Conservation (phyloP, 768 basidiomycete species). For the Xerocomellus intermedius region DNA sequence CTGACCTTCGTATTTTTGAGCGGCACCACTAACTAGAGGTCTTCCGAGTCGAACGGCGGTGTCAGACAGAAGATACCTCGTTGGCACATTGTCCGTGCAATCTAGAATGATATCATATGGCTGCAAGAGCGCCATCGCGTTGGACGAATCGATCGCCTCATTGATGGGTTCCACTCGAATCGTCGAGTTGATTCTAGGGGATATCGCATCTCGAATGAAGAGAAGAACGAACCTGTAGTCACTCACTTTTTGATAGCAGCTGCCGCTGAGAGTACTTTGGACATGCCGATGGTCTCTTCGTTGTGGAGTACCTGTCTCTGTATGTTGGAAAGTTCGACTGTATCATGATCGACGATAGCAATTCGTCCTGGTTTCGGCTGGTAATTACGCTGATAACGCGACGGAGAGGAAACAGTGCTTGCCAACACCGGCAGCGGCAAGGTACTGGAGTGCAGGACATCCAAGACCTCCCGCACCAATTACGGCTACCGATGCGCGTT, state of each 20-base stretch:
- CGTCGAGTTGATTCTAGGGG: constrained; percentile 70
- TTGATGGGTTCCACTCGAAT: constrained; percentile 57
- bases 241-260: constrained; percentile 61
- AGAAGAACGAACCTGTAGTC: neutral
- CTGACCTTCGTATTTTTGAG: constrained; percentile 82
- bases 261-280: constrained; percentile 83
- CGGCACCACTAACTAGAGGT: constrained; percentile 90
- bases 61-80: constrained; percentile 92
- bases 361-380: constrained; percentile 58
- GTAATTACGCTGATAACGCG: constrained; percentile 3
- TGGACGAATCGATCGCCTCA: constrained; percentile 53
- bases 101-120: constrained; percentile 81
- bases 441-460: constrained; percentile 92
- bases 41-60: constrained; percentile 70
- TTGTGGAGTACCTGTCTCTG: constrained; percentile 92
- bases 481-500: constrained; percentile 72
- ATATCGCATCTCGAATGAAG: constrained; percentile 1
- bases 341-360: constrained; percentile 86
- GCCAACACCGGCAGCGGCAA: constrained; percentile 92
- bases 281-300: constrained; percentile 64
- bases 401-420: constrained; percentile 24
- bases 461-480: constrained; percentile 96
- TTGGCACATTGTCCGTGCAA: constrained; percentile 92
- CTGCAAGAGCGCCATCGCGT: constrained; percentile 60
- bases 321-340: constrained; percentile 85